A percentile compares a stretch with the other conserved stretches of the same genome.
These are phyloP conservation scores for Exophiala alcalophila DNA, from an alignment of 2,329 filamentous ascomycete species.

Conservation along the genomic window DNA sequence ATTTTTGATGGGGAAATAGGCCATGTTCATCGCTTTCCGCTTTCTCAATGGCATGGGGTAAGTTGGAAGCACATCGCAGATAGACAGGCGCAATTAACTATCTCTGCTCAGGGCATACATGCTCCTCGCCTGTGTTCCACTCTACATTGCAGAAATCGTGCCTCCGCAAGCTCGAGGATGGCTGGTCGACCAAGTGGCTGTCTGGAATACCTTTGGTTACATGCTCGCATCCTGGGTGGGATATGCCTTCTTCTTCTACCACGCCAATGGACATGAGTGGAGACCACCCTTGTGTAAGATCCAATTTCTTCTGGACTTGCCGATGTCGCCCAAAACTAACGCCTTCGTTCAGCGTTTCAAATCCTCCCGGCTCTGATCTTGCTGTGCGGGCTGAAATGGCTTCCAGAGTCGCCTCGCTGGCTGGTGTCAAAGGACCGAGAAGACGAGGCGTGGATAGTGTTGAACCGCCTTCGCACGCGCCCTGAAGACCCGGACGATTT, in stretches of 20 bases:
- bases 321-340: too few species aligned
- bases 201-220: slow-evolving; percentile 8
- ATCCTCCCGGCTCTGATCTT: not conserved
- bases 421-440: not conserved
- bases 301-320: too few species aligned
- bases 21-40: slow-evolving; percentile 4
- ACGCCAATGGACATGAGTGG: slow-evolving; percentile 7
- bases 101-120: slow-evolving; percentile 5
- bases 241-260: slow-evolving; percentile 9
- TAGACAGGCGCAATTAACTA: not conserved
- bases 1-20: too few species aligned
- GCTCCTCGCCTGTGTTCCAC: slow-evolving; percentile 7
- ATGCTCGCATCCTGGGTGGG: slow-evolving; percentile 13
- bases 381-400: slow-evolving; percentile 35
- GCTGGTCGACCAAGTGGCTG: slow-evolving; percentile 13
- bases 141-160: slow-evolving; percentile 13
- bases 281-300: slow-evolving; percentile 30
- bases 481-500: too few species aligned
- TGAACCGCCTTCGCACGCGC: too few species aligned
- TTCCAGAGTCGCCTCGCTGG: slow-evolving; percentile 33
- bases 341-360: too few species aligned
- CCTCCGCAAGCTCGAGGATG: slow-evolving; percentile 15
- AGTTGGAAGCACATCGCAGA: not conserved
- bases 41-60: slow-evolving; percentile 2
- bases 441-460: not conserved